These are phyloP conservation scores for Cicer pinnatifidum DNA, from an alignment of 306 rosid genomes.

Conservation along the genomic window DNA sequence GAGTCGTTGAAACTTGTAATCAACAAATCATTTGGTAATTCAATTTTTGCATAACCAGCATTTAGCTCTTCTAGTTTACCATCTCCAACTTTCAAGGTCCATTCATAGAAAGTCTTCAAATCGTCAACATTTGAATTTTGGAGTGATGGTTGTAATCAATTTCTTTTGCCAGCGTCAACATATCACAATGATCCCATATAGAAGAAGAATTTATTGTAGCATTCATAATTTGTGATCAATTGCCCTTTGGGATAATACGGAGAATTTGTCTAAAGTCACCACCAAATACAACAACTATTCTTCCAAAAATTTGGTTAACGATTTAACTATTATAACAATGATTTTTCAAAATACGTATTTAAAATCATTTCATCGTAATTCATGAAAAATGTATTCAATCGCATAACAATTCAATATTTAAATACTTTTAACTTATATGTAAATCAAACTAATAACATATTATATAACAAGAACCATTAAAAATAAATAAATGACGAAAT, in stretches of 20 bases:
- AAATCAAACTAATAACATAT: too few relatives aligned
- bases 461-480: too few relatives aligned
- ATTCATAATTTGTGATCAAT: not conserved
- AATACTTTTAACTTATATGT: too few relatives aligned
- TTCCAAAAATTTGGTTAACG: not conserved
- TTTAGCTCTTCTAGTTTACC: not conserved
- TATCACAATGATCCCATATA: not conserved
- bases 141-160: not conserved
- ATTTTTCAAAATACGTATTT: too few relatives aligned
- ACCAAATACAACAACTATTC: not conserved
- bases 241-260: not conserved
- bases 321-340: too few relatives aligned
- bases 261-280: not conserved
- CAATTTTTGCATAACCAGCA: not conserved
- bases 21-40: not conserved
- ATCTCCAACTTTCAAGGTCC: not conserved
- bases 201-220: not conserved
- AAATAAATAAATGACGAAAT: too few relatives aligned
- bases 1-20: not conserved
- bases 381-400: too few relatives aligned
- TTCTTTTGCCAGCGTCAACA: not conserved
- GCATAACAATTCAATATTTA: too few relatives aligned
- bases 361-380: too few relatives aligned
- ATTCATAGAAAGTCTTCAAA: not conserved
- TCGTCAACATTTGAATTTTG: not conserved